Percentiles rank a stretch among this genome's conserved stretches.
phyloP scores from a whole-genome alignment of 2,329 filamentous ascomycete species.

The Huntiella moniliformis region DNA sequence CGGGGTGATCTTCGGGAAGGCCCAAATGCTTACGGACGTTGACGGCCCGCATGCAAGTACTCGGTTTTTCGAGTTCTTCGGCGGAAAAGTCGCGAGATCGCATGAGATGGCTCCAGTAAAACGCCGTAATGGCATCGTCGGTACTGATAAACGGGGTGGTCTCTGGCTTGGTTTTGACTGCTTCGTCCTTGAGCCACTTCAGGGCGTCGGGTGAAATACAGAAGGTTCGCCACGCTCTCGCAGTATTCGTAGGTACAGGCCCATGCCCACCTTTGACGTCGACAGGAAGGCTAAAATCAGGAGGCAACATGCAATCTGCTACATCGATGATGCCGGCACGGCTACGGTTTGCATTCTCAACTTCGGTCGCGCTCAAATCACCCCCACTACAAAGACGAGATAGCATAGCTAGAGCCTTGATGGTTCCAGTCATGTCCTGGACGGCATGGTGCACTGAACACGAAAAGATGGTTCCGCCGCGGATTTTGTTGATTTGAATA shows the following conservation, averaged over 20 bases:
- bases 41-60: neutral
- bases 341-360: neutral
- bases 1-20: neutral
- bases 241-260: too few relatives aligned
- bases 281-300: neutral
- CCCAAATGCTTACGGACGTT: neutral
- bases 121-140: conserved; percentile 1
- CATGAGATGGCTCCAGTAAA: neutral
- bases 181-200: neutral
- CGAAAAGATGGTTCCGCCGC: neutral
- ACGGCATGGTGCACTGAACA: neutral
- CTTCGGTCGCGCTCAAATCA: neutral
- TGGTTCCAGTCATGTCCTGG: neutral
- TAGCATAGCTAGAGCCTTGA: neutral
- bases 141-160: neutral
- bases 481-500: neutral
- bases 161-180: neutral
- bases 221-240: too few relatives aligned
- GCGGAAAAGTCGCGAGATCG: neutral
- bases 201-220: too few relatives aligned
- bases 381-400: neutral
- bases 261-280: too few relatives aligned
- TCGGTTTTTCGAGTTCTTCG: too few relatives aligned
- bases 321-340: neutral
- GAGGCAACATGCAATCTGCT: neutral